Conservation (phyloP, 345 rosid genomes). For the Rhodamnia rubescens region DNA sequence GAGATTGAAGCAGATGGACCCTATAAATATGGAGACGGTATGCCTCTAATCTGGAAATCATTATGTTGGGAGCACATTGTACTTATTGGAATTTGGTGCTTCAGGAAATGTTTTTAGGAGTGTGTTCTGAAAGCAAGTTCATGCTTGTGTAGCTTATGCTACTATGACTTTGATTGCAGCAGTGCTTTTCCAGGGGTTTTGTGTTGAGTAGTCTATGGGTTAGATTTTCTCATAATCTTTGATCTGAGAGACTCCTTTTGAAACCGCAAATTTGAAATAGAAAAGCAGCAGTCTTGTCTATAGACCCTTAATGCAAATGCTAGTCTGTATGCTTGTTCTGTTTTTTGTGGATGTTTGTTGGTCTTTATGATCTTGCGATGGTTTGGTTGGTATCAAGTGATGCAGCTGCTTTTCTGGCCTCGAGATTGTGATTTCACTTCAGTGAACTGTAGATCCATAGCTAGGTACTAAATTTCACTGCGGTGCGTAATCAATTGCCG, state of each 20-base stretch:
- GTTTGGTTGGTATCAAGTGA: not conserved
- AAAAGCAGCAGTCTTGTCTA: not conserved
- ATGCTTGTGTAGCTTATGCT: not conserved
- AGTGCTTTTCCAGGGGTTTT: not conserved
- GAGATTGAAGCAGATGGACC: constrained; percentile 83
- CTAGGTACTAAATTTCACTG: not conserved
- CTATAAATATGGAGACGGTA: constrained; percentile 74
- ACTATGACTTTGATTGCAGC: not conserved
- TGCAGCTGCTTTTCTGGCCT: not conserved
- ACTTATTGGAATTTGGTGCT: not conserved
- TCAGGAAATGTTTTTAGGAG: not conserved
- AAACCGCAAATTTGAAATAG: not conserved
- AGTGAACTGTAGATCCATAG: not conserved
- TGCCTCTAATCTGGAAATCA: not conserved
- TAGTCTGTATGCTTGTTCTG: not conserved
- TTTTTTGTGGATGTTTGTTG: not conserved
- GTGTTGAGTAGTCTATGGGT: not conserved
- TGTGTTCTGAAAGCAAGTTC: not conserved
- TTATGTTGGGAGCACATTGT: not conserved
- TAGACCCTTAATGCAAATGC: not conserved
- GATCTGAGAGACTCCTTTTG: not conserved
- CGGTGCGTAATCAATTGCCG: not conserved
- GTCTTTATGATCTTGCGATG: not conserved
- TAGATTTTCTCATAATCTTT: not conserved
- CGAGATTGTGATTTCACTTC: not conserved